Percentiles rank a stretch among this genome's conserved stretches.
Evolutionary conservation across 768 basidiomycete genomes (phyloP).

Genomic region (Baorangia bicolor): DNA sequence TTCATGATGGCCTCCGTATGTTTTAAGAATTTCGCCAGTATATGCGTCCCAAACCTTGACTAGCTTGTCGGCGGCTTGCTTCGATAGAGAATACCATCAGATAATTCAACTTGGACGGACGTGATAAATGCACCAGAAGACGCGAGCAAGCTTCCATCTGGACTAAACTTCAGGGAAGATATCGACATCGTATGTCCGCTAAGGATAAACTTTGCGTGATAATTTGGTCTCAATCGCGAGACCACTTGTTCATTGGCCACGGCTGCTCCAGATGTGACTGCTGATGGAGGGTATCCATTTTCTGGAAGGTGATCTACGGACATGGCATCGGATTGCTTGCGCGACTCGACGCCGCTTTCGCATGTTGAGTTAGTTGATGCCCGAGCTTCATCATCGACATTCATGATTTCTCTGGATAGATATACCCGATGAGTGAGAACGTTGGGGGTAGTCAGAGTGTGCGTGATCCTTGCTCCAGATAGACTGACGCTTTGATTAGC

Average conservation of each 20-base stretch:
- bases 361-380: neutral
- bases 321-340: conserved; percentile 8
- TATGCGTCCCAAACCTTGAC: conserved; percentile 80
- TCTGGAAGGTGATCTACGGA: conserved; percentile 4
- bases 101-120: conserved; percentile 2
- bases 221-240: conserved; percentile 41
- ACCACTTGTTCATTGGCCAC: conserved; percentile 2
- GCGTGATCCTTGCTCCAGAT: neutral
- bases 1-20: conserved; percentile 68
- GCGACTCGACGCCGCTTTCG: conserved; percentile 3
- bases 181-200: conserved; percentile 84
- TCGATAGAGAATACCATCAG: conserved; percentile 34
- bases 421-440: neutral
- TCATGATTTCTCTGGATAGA: conserved; percentile 9
- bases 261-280: neutral
- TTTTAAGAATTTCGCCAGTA: conserved; percentile 70
- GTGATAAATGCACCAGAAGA: conserved; percentile 67
- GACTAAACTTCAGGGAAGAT: conserved; percentile 86
- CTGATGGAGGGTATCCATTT: neutral
- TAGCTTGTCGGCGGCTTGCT: conserved; percentile 78
- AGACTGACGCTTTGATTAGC: neutral
- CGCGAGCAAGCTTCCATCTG: conserved; percentile 77
- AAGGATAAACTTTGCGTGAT: conserved; percentile 58
- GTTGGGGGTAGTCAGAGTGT: neutral
- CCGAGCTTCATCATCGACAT: conserved; percentile 9